phyloP scores from a whole-genome alignment of 371 early-diverging fungal species.

The Scutellospora calospora region DNA sequence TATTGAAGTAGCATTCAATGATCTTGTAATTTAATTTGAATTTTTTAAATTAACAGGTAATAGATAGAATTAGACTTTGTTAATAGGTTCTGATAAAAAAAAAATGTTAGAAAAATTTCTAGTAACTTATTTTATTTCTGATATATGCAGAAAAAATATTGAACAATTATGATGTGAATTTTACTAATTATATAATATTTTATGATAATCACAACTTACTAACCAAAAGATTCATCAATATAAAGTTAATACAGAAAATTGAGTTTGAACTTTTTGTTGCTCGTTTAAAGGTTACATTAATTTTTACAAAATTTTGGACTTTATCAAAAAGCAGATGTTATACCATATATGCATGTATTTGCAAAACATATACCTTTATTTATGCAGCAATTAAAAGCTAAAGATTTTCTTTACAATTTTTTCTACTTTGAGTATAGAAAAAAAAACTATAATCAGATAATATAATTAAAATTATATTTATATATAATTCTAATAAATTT shows the following conservation, averaged over 20 bases:
- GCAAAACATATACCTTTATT: background rate
- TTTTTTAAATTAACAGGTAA: background rate
- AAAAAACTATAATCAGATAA: background rate
- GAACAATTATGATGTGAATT: background rate
- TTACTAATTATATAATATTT: background rate
- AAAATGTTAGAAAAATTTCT: slow-evolving; percentile 8
- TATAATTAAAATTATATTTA: no score
- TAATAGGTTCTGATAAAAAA: background rate
- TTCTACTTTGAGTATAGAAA: slow-evolving; percentile 1
- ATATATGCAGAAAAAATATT: background rate
- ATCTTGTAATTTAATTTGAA: background rate
- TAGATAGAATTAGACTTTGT: background rate
- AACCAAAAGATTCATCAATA: background rate
- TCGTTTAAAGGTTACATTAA: background rate
- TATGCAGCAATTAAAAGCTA: background rate
- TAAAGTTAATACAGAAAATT: background rate
- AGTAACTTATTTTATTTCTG: background rate
- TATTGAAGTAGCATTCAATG: background rate
- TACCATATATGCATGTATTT: slow-evolving; percentile 5
- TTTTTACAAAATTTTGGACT: background rate
- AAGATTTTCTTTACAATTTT: background rate
- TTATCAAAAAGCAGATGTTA: background rate
- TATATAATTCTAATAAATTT: background rate
- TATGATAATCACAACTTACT: background rate
- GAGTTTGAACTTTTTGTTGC: background rate